Base-by-base conservation (phyloP, 148 eudicot species). In the Salicornia ramosissima region DNA sequence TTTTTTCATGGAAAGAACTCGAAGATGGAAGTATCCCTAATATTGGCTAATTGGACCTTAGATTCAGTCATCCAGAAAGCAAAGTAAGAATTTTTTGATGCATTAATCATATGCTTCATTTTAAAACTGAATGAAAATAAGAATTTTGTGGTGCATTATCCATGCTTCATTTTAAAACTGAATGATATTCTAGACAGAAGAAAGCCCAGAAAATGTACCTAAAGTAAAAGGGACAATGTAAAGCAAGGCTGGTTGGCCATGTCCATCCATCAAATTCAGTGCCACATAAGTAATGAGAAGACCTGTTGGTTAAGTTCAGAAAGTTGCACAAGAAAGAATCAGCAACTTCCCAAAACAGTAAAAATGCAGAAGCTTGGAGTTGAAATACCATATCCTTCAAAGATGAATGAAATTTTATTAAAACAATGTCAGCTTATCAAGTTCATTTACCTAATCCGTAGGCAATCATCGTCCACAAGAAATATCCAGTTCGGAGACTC, bases 171-270 rank as follows among this genome's bases (percentile, higher is more conserved):
- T 10, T 15, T 43, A 1, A 22, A 33, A 33, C 26, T 10, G 43
- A n/a, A n/a, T n/a, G n/a, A n/a, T n/a, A n/a, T 42, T 57, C 16
- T 21, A 47, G 12, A 3, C 28, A 9, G 24, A 33, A 61, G 22
- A 45, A 10, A 50, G 22, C 14, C 15, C 21, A 45, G 51, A 69
- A 26, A 67, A 53, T 53, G 68, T 86, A 86, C 95, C 95, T 25
- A 91, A 85, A 7, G 87, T 91, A 71, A 84, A 84, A 1, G 95
- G 97, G 28, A 88, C 91, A 9, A 91, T 91, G 77, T 91, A 91
- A 40, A 88, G 86, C 74, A 91, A 73, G 30, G 97, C 97, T 21
- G 97, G 97, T 76, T 88, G 95, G 73, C 97, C 97, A 79, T 88
- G 97, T 54, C 95, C 95, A 56, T 84, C 88, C 97, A 87, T 91